Percentiles rank a stretch among this genome's conserved stretches.
Evolutionary conservation across 2,329 filamentous ascomycete species (phyloP).

Genomic region (Penicillium hordei): DNA sequence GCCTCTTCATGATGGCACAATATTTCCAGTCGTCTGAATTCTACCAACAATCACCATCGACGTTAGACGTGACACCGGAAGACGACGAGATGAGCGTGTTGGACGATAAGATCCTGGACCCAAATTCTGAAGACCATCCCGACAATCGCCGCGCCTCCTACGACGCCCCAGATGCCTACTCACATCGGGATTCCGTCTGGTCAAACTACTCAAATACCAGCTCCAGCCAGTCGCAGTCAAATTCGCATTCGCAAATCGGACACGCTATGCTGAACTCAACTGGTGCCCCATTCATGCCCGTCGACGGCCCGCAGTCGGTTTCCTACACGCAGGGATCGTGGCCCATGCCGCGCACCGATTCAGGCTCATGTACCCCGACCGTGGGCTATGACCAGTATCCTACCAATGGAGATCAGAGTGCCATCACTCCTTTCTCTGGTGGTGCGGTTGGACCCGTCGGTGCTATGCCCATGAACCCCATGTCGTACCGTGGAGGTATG

Average conservation of each 20-base stretch:
- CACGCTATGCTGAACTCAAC: slow-evolving; percentile 52
- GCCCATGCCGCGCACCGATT: slow-evolving; percentile 61
- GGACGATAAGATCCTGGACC: slow-evolving; percentile 53
- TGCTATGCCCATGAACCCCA: slow-evolving; percentile 39
- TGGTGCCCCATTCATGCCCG: slow-evolving; percentile 64
- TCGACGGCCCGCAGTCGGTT: slow-evolving; percentile 48
- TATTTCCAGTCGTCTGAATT: slow-evolving; percentile 49
- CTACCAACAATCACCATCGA: slow-evolving; percentile 46
- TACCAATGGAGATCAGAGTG: slow-evolving; percentile 51
- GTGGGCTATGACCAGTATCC: slow-evolving; percentile 66
- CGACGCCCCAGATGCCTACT: slow-evolving; percentile 52
- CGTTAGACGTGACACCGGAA: slow-evolving; percentile 43
- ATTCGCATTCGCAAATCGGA: slow-evolving; percentile 44
- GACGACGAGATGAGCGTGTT: slow-evolving; percentile 55
- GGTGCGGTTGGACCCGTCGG: slow-evolving; percentile 44
- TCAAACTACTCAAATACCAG: slow-evolving; percentile 47
- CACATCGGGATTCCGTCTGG: slow-evolving; percentile 54
- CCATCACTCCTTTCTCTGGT: slow-evolving; percentile 45
- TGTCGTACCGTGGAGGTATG: slow-evolving; percentile 50
- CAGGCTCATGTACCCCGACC: slow-evolving; percentile 72
- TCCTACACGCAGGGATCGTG: slow-evolving; percentile 53
- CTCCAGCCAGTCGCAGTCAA: slow-evolving; percentile 44
- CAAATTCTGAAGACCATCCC: slow-evolving; percentile 50
- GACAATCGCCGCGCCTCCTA: slow-evolving; percentile 48
- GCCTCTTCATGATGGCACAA: slow-evolving; percentile 41